phyloP scores from a whole-genome alignment of 2,329 filamentous ascomycete genomes.

The Calonectria henricotiae region DNA sequence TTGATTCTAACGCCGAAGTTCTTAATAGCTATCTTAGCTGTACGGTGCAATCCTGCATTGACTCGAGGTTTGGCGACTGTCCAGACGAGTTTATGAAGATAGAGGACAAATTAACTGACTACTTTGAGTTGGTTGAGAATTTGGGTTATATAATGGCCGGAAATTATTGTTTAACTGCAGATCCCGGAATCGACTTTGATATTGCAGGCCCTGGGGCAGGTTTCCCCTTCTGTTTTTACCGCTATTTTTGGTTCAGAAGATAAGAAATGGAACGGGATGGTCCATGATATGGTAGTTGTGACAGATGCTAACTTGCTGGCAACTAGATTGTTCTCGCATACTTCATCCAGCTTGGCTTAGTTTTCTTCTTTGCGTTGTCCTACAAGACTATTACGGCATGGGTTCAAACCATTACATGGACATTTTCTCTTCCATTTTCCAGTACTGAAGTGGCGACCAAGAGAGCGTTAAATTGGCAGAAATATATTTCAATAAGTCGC shows the following conservation, averaged over 20 bases:
- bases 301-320: neutral
- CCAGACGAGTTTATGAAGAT: neutral
- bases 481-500: neutral
- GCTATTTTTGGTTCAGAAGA: no score
- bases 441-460: neutral
- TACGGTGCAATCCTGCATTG: neutral
- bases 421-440: neutral
- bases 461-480: neutral
- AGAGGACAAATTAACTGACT: neutral
- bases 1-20: neutral
- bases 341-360: neutral
- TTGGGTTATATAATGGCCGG: neutral
- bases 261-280: no score
- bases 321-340: constrained; percentile 13
- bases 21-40: neutral
- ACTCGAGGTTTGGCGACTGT: neutral
- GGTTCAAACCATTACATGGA: neutral
- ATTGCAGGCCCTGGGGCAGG: constrained; percentile 8
- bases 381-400: constrained; percentile 9
- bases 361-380: neutral
- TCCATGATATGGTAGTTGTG: no score
- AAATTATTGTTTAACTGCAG: neutral
- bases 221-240: neutral
- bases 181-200: constrained; percentile 15
- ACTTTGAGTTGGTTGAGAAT: no score